phyloP scores from a whole-genome alignment of 257 asterid species.

The Solanum pimpinellifolium region DNA sequence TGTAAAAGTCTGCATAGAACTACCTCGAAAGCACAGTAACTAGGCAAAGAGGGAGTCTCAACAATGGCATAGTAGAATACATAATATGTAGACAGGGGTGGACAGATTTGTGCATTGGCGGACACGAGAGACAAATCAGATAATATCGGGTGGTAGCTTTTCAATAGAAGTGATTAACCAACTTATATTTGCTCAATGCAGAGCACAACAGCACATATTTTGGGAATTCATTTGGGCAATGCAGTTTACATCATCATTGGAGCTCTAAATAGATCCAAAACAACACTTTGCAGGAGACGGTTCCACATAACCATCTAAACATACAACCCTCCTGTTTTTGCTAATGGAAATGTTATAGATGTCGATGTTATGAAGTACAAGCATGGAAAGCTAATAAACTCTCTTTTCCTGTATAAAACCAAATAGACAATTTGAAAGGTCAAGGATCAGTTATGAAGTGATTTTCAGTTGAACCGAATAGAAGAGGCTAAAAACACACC shows the following conservation, averaged over 20 bases:
- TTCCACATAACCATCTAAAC: neutral
- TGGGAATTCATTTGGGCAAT: neutral
- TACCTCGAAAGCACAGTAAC: neutral
- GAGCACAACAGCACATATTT: neutral
- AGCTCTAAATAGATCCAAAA: neutral
- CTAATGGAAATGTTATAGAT: neutral
- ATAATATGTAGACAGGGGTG: neutral
- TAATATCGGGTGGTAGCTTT: neutral
- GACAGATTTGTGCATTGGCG: neutral
- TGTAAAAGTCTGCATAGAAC: neutral
- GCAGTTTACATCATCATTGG: neutral
- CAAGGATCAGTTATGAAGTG: neutral
- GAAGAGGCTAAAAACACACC: slow-evolving; percentile 21
- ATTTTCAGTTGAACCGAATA: neutral
- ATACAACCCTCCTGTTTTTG: neutral
- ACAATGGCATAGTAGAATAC: neutral
- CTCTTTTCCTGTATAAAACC: neutral
- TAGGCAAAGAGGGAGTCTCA: neutral
- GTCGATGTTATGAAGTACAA: neutral
- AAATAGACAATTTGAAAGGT: neutral
- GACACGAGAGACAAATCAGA: neutral
- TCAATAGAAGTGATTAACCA: neutral
- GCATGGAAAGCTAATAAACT: neutral
- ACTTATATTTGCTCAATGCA: neutral
- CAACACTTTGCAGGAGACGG: neutral